Percentiles rank a stretch among this genome's conserved stretches.
Evolutionary conservation across 768 basidiomycete species (phyloP).

Genomic region (Favolaschia claudopus): DNA sequence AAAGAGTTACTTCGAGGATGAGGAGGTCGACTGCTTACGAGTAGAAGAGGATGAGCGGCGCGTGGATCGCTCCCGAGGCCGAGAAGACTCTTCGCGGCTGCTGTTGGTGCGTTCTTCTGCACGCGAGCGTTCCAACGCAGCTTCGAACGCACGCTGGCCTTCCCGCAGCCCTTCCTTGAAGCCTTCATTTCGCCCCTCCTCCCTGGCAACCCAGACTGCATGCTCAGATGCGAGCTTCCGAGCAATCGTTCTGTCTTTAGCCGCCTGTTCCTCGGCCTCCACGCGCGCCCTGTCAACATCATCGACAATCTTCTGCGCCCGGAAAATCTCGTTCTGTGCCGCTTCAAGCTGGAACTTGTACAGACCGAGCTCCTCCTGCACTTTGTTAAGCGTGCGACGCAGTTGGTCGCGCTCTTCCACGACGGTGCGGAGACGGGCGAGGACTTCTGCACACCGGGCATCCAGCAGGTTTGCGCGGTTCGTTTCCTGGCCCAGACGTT

Average conservation of each 20-base stretch:
- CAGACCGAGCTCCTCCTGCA: constrained; percentile 57
- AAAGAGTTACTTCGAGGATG: constrained; percentile 1
- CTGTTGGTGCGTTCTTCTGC: neutral
- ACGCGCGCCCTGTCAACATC: constrained; percentile 59
- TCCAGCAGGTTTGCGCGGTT: constrained; percentile 50
- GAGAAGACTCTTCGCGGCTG: neutral
- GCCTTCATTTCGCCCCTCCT: constrained; percentile 63
- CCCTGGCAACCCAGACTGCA: constrained; percentile 58
- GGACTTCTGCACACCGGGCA: constrained; percentile 37
- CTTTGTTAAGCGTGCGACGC: constrained; percentile 39
- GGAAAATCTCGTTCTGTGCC: constrained; percentile 65
- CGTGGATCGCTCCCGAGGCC: constrained; percentile 1
- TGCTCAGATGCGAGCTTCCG: constrained; percentile 59
- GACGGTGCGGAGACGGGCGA: constrained; percentile 40
- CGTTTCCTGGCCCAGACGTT: constrained; percentile 39
- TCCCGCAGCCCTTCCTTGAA: constrained; percentile 54
- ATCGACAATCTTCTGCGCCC: constrained; percentile 57
- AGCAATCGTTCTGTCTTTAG: constrained; percentile 57
- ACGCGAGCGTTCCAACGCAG: constrained; percentile 3
- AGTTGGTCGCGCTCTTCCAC: constrained; percentile 39
- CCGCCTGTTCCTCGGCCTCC: constrained; percentile 64
- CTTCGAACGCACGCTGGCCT: constrained; percentile 18
- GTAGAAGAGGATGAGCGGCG: constrained; percentile 6
- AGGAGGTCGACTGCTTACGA: neutral
- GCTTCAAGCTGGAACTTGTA: constrained; percentile 66